Base-by-base conservation (phyloP, 352 stramenopile species). In the Phytopythium montanum region DNA sequence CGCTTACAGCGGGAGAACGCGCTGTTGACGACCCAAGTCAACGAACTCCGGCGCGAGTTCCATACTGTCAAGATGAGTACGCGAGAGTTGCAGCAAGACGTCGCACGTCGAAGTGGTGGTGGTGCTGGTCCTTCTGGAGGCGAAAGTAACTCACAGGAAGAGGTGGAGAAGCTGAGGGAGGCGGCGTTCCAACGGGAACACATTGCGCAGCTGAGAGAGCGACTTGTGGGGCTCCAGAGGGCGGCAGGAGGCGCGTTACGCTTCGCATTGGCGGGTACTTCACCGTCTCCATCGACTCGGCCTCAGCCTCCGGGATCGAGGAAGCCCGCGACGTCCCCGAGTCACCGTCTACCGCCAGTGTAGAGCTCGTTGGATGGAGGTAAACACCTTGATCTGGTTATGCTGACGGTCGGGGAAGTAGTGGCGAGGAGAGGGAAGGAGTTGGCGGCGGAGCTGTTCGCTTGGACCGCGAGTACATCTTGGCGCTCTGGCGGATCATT, bases 1-100 rank as follows among this genome's bases (percentile, higher is more conserved):
- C 77, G 86, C 0, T 58, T 94, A 7, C 84, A 94, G 66, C 84
- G 86, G 10, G 84, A 95, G 57, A 94, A 95, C 50, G 84, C 83
- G 19, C 54, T 92, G 46, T 68, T 95, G 3, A 95, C 84, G 3
- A 88, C 66, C 0, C 81, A 95, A 59, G 86, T 94, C 26, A 94
- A 95, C 45, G 84, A 95, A 41, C 54, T 95, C 28, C 80, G 86
- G 6, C 78, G 84, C 8, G 84, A 95, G 64, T 94, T 92, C 59
- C 77, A 92, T 61, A 86, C 74, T 16, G 76, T 87, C 50, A 81
- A 86, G 57, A 88, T 92, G 77, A 73, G 86, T 44, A 83, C 77
- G 0, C 79, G 87, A 31, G 83, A 90, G 46, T 46, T 87, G 3
- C 53, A 59, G 10, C 36, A 59, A 3, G 53, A 59, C 8, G 23